Evolutionary conservation across 768 basidiomycete genomes (phyloP).

Genomic region (Leccinum aurantiacum): DNA sequence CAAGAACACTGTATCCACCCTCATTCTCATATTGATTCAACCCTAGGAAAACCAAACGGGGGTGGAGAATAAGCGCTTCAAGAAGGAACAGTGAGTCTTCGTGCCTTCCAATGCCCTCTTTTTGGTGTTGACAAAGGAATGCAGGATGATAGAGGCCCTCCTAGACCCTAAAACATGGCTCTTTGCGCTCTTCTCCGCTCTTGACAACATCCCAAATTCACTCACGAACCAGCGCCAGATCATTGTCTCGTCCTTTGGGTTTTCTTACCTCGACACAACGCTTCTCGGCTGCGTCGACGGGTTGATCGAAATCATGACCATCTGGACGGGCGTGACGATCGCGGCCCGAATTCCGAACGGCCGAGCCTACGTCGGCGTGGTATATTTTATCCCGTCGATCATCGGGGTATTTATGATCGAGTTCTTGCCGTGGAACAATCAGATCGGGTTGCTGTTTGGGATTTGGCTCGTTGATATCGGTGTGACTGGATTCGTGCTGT

Average conservation of each 20-base stretch:
- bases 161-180: conserved; percentile 74
- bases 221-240: conserved; percentile 64
- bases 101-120: too few relatives aligned
- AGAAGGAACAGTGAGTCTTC: conserved; percentile 69
- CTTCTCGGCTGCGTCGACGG: conserved; percentile 69
- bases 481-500: conserved; percentile 57
- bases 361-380: conserved; percentile 57
- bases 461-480: conserved; percentile 41
- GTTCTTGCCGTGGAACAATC: conserved; percentile 62
- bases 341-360: conserved; percentile 55
- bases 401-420: conserved; percentile 63
- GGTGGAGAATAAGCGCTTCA: conserved; percentile 80
- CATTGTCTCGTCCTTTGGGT: conserved; percentile 65
- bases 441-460: conserved; percentile 62
- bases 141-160: conserved; percentile 67
- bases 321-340: conserved; percentile 62
- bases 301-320: conserved; percentile 64
- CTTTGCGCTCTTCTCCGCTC: conserved; percentile 64
- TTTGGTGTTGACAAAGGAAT: neutral
- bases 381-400: conserved; percentile 66
- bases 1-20: neutral
- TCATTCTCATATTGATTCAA: neutral
- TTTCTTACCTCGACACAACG: conserved; percentile 62
- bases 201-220: conserved; percentile 66
- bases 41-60: conserved; percentile 72